Base-by-base conservation (phyloP, 352 stramenopile species). In the Globisporangium paddicum region DNA sequence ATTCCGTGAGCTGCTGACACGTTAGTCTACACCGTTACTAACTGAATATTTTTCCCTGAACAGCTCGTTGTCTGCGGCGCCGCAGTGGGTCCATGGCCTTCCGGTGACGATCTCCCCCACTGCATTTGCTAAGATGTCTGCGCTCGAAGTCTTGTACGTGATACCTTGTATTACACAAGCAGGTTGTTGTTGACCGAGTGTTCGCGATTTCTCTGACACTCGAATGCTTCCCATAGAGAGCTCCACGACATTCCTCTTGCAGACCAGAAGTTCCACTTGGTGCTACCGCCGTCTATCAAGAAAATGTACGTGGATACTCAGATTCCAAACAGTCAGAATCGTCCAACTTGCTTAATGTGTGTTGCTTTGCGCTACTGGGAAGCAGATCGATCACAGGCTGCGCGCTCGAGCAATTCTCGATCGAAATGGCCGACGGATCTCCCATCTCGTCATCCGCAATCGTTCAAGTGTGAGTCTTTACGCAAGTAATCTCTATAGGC, bases 71-170 rank as follows among this genome's bases (percentile, higher is more conserved):
- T 41, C 60, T 18, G 65, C 77, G 37, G 71, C 66, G 37, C 52
- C 75, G 9, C 49, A 49, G 19, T 85, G 60, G 40, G 61, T 71
- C 14, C 77, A 79, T 18, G 55, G 46, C 10, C 56, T 60, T 1
- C 73, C 68, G 16, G 71, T 87, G 34, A 59, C 8, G 0, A 73
- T 87, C 47, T 50, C 53, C 0, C 32, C 72, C 8, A 65, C 67
- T n/a, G 73, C 75, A 7, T 84, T 87, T 55, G 55, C 65, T 1
- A 40, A 71, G 47, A 66, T 87, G 3, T 66, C 64, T 0, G 52
- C 64, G 0, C 65, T 87, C 7, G 47, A 82, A 67, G 64, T 40
- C 16, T 61, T 87, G 77, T 87, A 74, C 51, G 75, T 13, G 37
- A 30, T 14, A 35, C 23, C 25, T 10, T 58, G 19, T 46, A 45